Evolutionary conservation across 768 basidiomycete genomes (phyloP).

Genomic region (Lentinula sp.): DNA sequence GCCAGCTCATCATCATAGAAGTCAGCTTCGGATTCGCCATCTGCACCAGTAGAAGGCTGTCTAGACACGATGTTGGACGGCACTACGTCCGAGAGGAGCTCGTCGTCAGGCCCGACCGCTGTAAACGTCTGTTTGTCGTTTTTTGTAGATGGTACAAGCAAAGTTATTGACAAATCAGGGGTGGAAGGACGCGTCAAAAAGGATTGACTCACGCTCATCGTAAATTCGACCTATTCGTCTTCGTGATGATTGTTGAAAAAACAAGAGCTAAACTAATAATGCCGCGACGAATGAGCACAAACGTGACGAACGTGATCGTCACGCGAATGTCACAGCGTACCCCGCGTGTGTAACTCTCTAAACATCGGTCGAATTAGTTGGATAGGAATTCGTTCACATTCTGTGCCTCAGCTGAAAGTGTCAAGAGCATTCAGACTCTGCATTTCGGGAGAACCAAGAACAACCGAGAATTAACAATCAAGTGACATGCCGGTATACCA

Average conservation of each 20-base stretch:
- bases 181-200: background rate
- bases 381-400: too few species aligned
- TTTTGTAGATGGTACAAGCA: background rate
- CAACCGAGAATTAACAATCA: too few species aligned
- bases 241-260: background rate
- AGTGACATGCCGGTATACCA: too few species aligned
- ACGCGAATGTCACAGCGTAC: too few species aligned
- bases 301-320: background rate
- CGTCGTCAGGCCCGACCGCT: conserved; percentile 41
- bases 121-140: background rate
- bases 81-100: conserved; percentile 85
- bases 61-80: conserved; percentile 90
- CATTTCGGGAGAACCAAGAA: too few species aligned
- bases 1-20: conserved; percentile 56
- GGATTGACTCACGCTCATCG: background rate
- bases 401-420: too few species aligned
- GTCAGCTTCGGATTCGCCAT: conserved; percentile 64
- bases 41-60: conserved; percentile 65
- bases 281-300: background rate
- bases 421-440: too few species aligned
- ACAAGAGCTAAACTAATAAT: background rate
- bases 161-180: background rate
- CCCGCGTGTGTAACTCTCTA: too few species aligned
- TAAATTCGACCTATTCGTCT: background rate
- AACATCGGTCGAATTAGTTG: too few species aligned